Percentiles rank a stretch among this genome's conserved stretches.
These are phyloP conservation scores for Funneliformis geosporum DNA, from an alignment of 192 early-diverging fungal species.

Conservation along the genomic window DNA sequence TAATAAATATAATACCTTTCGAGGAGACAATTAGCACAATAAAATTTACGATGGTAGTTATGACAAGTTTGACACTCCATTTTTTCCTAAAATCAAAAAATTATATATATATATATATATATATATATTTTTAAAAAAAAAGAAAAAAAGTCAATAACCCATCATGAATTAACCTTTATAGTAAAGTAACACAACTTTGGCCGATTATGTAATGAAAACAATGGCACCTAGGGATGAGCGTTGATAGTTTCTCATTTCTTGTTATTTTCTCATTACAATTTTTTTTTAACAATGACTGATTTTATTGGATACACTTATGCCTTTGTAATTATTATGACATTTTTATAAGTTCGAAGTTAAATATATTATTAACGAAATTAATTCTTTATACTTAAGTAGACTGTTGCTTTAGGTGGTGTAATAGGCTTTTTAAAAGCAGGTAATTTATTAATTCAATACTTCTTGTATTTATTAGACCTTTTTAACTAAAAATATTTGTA, in stretches of 20 bases:
- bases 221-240: too few relatives aligned
- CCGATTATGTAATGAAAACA: too few relatives aligned
- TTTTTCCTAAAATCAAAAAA: neutral
- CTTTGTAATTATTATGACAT: neutral
- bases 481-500: neutral
- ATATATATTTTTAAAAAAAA: neutral
- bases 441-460: neutral
- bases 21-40: slow-evolving; percentile 26
- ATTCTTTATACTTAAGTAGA: neutral
- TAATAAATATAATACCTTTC: slow-evolving; percentile 10
- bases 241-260: too few relatives aligned
- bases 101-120: too few relatives aligned
- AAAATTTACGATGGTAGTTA: slow-evolving; percentile 25
- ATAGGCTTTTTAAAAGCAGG: slow-evolving; percentile 35
- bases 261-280: too few relatives aligned
- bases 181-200: too few relatives aligned
- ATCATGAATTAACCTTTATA: too few relatives aligned
- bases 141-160: neutral
- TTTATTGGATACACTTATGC: slow-evolving; percentile 34
- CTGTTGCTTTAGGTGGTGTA: slow-evolving; percentile 32
- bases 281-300: slow-evolving; percentile 14
- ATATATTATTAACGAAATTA: neutral
- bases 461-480: slow-evolving; percentile 14
- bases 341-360: neutral
- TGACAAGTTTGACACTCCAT: slow-evolving; percentile 35